Base-by-base conservation (phyloP, 192 early-diverging fungal genomes). In the Podochytrium sp. region DNA sequence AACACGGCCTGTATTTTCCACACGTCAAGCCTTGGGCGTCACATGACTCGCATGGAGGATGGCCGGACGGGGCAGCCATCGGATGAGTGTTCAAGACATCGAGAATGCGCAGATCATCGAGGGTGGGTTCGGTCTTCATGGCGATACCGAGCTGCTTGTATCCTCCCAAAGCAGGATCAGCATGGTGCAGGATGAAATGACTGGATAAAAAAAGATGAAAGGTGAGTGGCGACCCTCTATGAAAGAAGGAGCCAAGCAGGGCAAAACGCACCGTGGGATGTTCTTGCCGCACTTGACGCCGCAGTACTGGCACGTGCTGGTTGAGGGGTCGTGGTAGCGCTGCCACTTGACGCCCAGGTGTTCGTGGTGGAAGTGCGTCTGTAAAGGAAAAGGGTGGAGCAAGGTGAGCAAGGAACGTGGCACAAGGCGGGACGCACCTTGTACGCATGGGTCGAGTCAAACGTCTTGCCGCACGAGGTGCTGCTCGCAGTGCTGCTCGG, bases 171-270 rank as follows among this genome's bases (percentile, higher is more conserved):
- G 64, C 64, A 2, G 64, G 41, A 29, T 65, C 64, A 6, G 42
- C 64, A 33, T 65, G 64, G 34, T 65, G 64, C 12, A 65, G 29
- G 2, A 65, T 65, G 34, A 65, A 65, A 51, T 65, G 64, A 20
- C 64, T 61, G 35, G 34, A 61, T 61, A 23, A 20, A 25, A 18
- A 14, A 7, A 20, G n/a, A 18, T 18, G 30, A 40, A 37, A 18
- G 16, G 39, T 61, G 14, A 61, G 16, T 25, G 35, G 6, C 23
- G 7, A 25, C 18, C 5, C 10, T 41, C 29, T 37, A 37, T 3
- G 33, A 61, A 61, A n/a, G 38, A 12, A 29, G 29, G 55, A 57
- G 20, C 20, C 55, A 57, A 57, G 18, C 20, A 40, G 32, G 10
- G 43, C 20, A 42, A 50, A 43, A 30, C 14, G 12, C 25, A 65